Conservation (phyloP, 192 early-diverging fungal genomes). For the Coemansia javaensis region DNA sequence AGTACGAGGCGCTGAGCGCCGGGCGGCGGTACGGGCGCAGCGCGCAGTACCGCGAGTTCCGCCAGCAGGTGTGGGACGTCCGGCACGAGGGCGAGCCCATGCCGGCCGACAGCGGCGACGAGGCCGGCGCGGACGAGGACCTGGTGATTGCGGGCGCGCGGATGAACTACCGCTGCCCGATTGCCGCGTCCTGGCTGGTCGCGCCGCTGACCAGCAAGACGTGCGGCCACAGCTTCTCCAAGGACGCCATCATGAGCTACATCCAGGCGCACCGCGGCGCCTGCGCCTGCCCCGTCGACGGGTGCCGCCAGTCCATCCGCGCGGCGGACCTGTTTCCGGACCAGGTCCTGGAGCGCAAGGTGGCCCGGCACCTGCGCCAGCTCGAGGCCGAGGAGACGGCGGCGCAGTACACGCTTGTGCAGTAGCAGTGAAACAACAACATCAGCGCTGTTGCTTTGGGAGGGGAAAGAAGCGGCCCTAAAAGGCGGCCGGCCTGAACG, state of each 20-base stretch:
- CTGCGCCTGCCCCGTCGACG: slow-evolving; percentile 28
- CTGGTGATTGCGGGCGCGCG: slow-evolving; percentile 27
- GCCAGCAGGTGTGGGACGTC: slow-evolving; percentile 38
- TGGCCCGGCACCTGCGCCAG: slow-evolving; percentile 37
- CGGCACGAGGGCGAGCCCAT: slow-evolving; percentile 34
- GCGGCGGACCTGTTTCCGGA: slow-evolving; percentile 35
- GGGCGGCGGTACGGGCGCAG: slow-evolving; percentile 14
- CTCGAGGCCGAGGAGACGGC: slow-evolving; percentile 28
- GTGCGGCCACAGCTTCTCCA: slow-evolving; percentile 55
- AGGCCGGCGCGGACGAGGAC: slow-evolving; percentile 22
- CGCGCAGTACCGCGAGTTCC: slow-evolving; percentile 20
- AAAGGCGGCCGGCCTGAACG: slow-evolving; percentile 14
- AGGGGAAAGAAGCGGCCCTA: background rate
- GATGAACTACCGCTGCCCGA: slow-evolving; percentile 49
- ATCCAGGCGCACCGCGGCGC: slow-evolving; percentile 14
- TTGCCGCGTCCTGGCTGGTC: slow-evolving; percentile 50
- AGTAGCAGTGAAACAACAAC: no score
- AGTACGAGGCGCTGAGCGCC: slow-evolving; percentile 14
- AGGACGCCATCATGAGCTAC: slow-evolving; percentile 32
- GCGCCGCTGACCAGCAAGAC: slow-evolving; percentile 54
- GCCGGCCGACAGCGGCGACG: slow-evolving; percentile 5
- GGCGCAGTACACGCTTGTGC: slow-evolving; percentile 30
- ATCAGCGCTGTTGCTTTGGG: no score
- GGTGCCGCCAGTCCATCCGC: slow-evolving; percentile 35
- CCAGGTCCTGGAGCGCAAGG: slow-evolving; percentile 50